Conservation (phyloP, 495 filamentous ascomycete species). For the Monascus purpureus region DNA sequence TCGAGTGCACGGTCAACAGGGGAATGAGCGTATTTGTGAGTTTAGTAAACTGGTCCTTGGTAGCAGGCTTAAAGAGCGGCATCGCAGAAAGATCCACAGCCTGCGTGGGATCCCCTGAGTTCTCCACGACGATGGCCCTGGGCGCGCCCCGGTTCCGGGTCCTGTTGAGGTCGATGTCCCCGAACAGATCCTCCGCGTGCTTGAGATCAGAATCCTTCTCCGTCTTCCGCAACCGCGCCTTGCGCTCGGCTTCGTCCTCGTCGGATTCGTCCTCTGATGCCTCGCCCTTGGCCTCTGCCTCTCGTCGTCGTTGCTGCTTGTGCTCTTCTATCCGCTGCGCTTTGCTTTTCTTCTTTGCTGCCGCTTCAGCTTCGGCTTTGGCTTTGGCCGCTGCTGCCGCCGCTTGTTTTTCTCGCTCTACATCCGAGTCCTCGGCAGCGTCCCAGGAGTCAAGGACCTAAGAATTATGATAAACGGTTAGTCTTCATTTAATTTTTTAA, state of each 20-base stretch:
- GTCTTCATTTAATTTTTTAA: neutral
- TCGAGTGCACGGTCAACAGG: slow-evolving; percentile 54
- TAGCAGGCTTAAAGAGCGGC: slow-evolving; percentile 75
- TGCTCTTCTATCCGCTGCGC: slow-evolving; percentile 77
- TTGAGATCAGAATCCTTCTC: slow-evolving; percentile 83
- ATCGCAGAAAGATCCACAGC: slow-evolving; percentile 68
- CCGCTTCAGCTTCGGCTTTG: slow-evolving; percentile 81
- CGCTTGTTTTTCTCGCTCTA: slow-evolving; percentile 86
- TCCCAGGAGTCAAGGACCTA: slow-evolving; percentile 96
- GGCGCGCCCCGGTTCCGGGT: slow-evolving; percentile 38
- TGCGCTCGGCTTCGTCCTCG: slow-evolving; percentile 56
- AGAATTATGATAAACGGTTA: neutral
- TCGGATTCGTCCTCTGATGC: slow-evolving; percentile 45
- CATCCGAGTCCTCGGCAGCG: slow-evolving; percentile 91
- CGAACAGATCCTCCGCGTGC: slow-evolving; percentile 88
- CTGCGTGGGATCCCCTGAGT: slow-evolving; percentile 56
- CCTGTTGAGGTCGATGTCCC: slow-evolving; percentile 55
- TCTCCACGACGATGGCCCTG: slow-evolving; percentile 49
- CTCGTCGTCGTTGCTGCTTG: slow-evolving; percentile 28
- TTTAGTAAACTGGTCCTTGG: slow-evolving; percentile 67
- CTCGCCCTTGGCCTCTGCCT: slow-evolving; percentile 33
- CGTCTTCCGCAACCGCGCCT: slow-evolving; percentile 56
- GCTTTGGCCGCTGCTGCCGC: slow-evolving; percentile 76
- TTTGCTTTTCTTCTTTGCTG: slow-evolving; percentile 84
- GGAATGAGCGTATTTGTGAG: slow-evolving; percentile 64